These are phyloP conservation scores for Apiospora phragmitis DNA, from an alignment of 2,329 filamentous ascomycete species.

Conservation along the genomic window DNA sequence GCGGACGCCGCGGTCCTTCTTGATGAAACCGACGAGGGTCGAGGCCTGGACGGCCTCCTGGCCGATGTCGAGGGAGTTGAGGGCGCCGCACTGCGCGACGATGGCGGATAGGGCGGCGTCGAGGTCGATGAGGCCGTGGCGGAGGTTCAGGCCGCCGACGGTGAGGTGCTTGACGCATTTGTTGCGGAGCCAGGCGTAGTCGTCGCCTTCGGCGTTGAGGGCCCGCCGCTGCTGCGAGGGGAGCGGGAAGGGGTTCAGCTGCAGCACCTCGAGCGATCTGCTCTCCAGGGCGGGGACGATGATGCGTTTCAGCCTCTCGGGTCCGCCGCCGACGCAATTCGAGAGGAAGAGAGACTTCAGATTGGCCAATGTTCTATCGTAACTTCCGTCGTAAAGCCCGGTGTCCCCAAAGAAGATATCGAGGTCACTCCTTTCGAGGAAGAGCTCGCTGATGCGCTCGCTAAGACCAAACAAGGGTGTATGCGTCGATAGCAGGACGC, in stretches of 20 bases:
- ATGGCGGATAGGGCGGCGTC: slow-evolving; percentile 21
- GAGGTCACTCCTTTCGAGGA: background rate
- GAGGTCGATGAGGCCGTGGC: slow-evolving; percentile 11
- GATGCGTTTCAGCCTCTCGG: slow-evolving; percentile 7
- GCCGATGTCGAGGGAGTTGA: slow-evolving; percentile 25
- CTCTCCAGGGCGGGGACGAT: slow-evolving; percentile 24
- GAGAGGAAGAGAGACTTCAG: background rate
- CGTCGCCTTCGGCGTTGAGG: slow-evolving; percentile 30
- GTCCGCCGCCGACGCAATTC: background rate
- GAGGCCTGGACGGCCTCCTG: slow-evolving; percentile 21
- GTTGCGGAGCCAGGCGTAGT: slow-evolving; percentile 41
- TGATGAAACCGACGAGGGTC: slow-evolving; percentile 22
- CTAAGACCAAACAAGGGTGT: background rate
- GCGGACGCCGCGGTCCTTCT: slow-evolving; percentile 19
- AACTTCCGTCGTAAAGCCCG: background rate
- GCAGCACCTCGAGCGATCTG: slow-evolving; percentile 18
- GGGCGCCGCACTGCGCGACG: slow-evolving; percentile 26
- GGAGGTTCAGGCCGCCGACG: slow-evolving; percentile 59
- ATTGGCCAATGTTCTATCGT: background rate
- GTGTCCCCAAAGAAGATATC: background rate
- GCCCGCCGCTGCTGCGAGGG: slow-evolving; percentile 16
- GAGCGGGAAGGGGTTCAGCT: slow-evolving; percentile 22
- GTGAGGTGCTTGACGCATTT: slow-evolving; percentile 23
- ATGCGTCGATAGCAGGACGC: background rate
- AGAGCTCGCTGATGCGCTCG: background rate